Conservation (phyloP, 2,329 filamentous ascomycete species). For the Metarhizium guizhouense region DNA sequence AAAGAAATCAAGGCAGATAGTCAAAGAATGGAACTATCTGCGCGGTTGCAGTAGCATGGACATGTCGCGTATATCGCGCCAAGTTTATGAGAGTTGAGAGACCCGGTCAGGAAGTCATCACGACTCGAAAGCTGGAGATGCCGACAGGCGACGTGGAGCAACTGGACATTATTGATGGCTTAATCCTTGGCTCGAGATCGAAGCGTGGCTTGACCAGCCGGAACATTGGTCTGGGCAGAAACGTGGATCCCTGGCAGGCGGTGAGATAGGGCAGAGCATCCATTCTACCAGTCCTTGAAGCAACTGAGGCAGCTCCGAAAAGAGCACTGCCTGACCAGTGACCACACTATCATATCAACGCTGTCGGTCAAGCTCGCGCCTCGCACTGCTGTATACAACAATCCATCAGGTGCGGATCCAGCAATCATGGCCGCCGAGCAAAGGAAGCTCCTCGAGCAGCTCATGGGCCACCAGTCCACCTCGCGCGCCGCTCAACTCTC, state of each 20-base stretch:
- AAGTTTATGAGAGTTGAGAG: neutral
- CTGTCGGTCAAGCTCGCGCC: neutral
- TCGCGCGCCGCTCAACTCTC: slow-evolving; percentile 73
- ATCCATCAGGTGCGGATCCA: neutral
- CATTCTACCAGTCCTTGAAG: neutral
- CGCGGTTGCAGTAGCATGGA: slow-evolving; percentile 10
- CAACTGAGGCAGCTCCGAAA: neutral
- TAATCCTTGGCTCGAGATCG: neutral
- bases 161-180: neutral
- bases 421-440: slow-evolving; percentile 84
- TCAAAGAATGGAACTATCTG: slow-evolving; percentile 5
- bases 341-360: neutral
- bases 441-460: slow-evolving; percentile 95
- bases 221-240: neutral
- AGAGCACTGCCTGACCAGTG: neutral
- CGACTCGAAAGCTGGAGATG: neutral
- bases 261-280: slow-evolving; percentile 13
- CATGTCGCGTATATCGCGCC: slow-evolving; percentile 12
- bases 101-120: neutral
- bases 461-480: slow-evolving; percentile 69
- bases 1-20: neutral
- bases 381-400: neutral
- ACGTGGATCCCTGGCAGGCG: slow-evolving; percentile 7
- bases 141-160: slow-evolving; percentile 15
- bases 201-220: neutral